Evolutionary conservation across 306 rosid genomes (phyloP).

Genomic region (Parietaria judaica): DNA sequence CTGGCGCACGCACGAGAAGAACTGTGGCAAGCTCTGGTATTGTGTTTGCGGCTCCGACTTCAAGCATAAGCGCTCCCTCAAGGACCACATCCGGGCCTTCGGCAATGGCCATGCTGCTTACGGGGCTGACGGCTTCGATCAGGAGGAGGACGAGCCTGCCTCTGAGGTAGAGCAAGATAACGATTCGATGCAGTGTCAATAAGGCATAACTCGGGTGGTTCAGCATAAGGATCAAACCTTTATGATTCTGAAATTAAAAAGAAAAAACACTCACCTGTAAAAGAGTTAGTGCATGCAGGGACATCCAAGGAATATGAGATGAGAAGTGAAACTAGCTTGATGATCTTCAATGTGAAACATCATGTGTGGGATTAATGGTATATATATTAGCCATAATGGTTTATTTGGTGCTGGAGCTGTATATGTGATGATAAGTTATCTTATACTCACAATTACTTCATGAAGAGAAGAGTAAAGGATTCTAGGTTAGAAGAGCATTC

Average conservation of each 20-base stretch:
- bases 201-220: too few relatives aligned
- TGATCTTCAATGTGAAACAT: background rate
- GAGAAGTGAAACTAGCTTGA: too few relatives aligned
- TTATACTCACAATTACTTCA: too few relatives aligned
- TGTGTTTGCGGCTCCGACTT: slow-evolving; percentile 95
- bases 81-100: slow-evolving; percentile 89
- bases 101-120: slow-evolving; percentile 86
- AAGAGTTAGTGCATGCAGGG: too few relatives aligned
- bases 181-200: slow-evolving; percentile 37
- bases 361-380: slow-evolving; percentile 7
- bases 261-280: too few relatives aligned
- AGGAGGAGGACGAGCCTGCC: slow-evolving; percentile 87
- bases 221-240: too few relatives aligned
- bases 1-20: slow-evolving; percentile 97
- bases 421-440: slow-evolving; percentile 19
- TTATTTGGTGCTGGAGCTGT: slow-evolving; percentile 13
- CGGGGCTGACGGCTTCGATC: slow-evolving; percentile 57
- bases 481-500: slow-evolving; percentile 15
- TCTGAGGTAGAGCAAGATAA: slow-evolving; percentile 93
- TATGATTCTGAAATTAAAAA: too few relatives aligned
- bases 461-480: slow-evolving; percentile 18
- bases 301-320: too few relatives aligned
- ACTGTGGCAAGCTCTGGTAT: slow-evolving; percentile 95
- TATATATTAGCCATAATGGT: slow-evolving; percentile 4
- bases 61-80: slow-evolving; percentile 90